Conservation (phyloP, 1,284 basidiomycete species). For the Rhodotorula sp. region DNA sequence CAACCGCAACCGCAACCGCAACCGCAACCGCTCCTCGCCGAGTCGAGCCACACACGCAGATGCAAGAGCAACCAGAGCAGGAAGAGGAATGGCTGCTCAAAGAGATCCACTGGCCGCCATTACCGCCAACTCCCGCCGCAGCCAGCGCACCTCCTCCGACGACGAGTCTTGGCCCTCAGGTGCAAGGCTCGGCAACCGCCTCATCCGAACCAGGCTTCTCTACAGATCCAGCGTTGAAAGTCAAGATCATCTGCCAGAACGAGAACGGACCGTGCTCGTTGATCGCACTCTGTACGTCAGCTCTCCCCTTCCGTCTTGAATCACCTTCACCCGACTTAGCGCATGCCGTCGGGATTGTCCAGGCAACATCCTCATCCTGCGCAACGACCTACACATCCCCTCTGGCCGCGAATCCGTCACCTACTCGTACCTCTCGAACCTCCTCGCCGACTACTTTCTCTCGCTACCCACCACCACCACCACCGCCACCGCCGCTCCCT, state of each 20-base stretch:
- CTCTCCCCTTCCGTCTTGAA: no score
- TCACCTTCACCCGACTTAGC: neutral
- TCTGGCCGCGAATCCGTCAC: slow-evolving; percentile 65
- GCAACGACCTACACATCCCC: slow-evolving; percentile 68
- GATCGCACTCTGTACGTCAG: slow-evolving; percentile 69
- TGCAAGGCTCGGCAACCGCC: neutral
- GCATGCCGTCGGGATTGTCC: slow-evolving; percentile 1
- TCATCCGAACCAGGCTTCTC: neutral
- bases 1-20: neutral
- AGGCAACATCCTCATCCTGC: slow-evolving; percentile 81
- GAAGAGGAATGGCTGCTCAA: slow-evolving; percentile 79
- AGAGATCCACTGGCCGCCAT: slow-evolving; percentile 54
- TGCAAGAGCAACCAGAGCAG: neutral
- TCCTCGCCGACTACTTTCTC: slow-evolving; percentile 74
- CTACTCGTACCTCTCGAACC: slow-evolving; percentile 75
- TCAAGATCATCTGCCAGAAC: slow-evolving; percentile 76
- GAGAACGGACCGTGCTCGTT: slow-evolving; percentile 74
- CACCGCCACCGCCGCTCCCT: slow-evolving; percentile 16
- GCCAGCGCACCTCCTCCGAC: neutral
- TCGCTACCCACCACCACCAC: slow-evolving; percentile 55
- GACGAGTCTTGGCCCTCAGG: no score
- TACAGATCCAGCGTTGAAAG: slow-evolving; percentile 43
- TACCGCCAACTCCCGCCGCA: slow-evolving; percentile 42
- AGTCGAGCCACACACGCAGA: neutral
- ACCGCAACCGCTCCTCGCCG: neutral